Evolutionary conservation across 805 yeast genomes (phyloP), one percentile per base, ranked within the genome.

Genomic region (Maudiozyma bulderi): DNA sequence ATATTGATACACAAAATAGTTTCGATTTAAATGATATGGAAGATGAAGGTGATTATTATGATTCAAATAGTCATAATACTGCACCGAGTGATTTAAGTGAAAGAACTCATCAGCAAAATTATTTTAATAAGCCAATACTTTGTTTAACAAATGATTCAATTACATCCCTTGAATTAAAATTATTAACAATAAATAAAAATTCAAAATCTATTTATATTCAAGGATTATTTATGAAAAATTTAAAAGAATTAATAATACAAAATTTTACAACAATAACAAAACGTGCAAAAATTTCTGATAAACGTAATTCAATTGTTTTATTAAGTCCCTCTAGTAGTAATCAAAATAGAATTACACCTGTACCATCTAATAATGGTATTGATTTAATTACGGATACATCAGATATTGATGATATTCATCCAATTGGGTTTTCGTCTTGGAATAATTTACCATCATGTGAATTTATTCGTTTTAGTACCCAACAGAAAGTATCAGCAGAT

Each of bases 371-470:
- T 32, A 13, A 30, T 41, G 11, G 37, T 31, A 15, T 39, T 8
- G 37, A 46, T 40, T 13, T 28, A 10, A 28, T 26, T 28, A 15
- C 10, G 15, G 32, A 46, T 34, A 40, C n/a, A 1, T 15, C 34
- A 15, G 46, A 43, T 5, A 44, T 45, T 15, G 50, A 49, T 30
- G 52, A 54, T 13, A 50, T 54, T 40, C 53, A 46, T n/a, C 51
- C 58, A 3, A 45, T 57, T n/a, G 54, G 47, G 6, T 60, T 62
- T 45, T 59, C 66, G 1, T 53, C 57, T 3, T 62, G 62, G 62
- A 61, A 61, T 46, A 53, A 57, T 42, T 46, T 60, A 43, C 47
- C 49, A 8, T 43, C 47, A 8, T 57, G 59, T 45, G 46, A 50
- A 37, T 38, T 44, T 13, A 47, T 50, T 20, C 33, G 29, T 28